Percentiles rank a stretch among this genome's conserved stretches.
Conservation (phyloP, 1,284 basidiomycete species). For the Leccinum pachyderme region DNA sequence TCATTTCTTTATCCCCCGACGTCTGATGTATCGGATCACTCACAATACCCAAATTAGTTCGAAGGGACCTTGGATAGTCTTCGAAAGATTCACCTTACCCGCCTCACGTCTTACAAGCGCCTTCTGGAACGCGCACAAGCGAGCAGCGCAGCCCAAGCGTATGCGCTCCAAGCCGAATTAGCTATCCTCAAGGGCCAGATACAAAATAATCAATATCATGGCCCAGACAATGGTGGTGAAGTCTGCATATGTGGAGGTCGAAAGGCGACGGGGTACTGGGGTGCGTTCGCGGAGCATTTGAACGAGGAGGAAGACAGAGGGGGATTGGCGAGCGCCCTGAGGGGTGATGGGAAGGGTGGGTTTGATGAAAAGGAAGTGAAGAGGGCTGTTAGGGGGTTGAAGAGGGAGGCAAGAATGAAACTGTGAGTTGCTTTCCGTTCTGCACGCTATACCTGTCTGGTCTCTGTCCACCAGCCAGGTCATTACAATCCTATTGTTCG, state of each 20-base stretch:
- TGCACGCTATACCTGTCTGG: not conserved
- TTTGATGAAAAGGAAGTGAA: constrained; percentile 71
- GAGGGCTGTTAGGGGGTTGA: constrained; percentile 58
- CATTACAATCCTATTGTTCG: not conserved
- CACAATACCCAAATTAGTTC: constrained; percentile 43
- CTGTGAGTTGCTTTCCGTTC: constrained; percentile 46
- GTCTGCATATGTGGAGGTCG: constrained; percentile 61
- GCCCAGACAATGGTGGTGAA: constrained; percentile 21
- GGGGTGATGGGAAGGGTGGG: constrained; percentile 32
- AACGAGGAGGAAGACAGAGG: constrained; percentile 35
- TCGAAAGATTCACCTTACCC: constrained; percentile 57
- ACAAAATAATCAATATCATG: constrained; percentile 8
- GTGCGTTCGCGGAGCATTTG: constrained; percentile 49
- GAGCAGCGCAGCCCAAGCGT: constrained; percentile 71
- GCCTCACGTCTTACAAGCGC: constrained; percentile 70
- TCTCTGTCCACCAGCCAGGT: not conserved
- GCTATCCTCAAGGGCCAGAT: constrained; percentile 36
- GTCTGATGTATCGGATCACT: constrained; percentile 6
- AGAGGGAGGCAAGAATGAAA: constrained; percentile 66
- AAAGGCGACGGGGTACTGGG: constrained; percentile 60
- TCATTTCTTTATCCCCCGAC: not conserved
- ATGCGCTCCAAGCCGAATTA: constrained; percentile 76
- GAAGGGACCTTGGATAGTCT: constrained; percentile 53
- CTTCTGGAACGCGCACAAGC: constrained; percentile 75
- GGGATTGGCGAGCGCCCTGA: constrained; percentile 18